These are phyloP conservation scores for Brassica nigra DNA, from an alignment of 345 rosid species.

Conservation along the genomic window DNA sequence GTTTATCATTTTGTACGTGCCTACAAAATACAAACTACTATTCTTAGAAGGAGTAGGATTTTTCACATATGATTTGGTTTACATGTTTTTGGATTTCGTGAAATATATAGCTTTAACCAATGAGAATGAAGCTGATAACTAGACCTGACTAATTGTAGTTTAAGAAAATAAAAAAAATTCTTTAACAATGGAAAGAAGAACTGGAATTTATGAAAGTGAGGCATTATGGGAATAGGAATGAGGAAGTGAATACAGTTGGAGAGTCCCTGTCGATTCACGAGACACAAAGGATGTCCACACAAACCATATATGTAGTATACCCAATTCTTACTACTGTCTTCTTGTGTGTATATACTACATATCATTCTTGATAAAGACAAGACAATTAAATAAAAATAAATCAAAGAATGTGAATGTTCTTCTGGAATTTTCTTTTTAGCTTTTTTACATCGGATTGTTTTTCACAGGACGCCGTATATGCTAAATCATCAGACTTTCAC, in stretches of 20 bases:
- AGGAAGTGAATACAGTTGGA: constrained; percentile 27
- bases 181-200: constrained; percentile 18
- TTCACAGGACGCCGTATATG: not conserved
- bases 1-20: not conserved
- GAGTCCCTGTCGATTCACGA: constrained; percentile 44
- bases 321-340: constrained; percentile 33
- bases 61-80: not conserved
- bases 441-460: not conserved
- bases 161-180: not conserved
- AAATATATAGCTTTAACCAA: not conserved
- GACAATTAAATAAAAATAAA: not conserved
- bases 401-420: constrained; percentile 30
- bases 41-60: not conserved
- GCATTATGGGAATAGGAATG: constrained; percentile 27
- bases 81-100: not conserved
- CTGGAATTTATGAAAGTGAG: constrained; percentile 17
- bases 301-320: constrained; percentile 13
- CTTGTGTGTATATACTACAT: not conserved
- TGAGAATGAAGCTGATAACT: constrained; percentile 8
- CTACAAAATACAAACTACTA: not conserved
- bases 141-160: not conserved
- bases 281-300: constrained; percentile 38
- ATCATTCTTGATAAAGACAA: constrained; percentile 26
- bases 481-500: constrained; percentile 22
- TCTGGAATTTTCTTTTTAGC: not conserved